These are phyloP conservation scores for Cornus controversa DNA, from an alignment of 148 eudicot species.

Conservation along the genomic window DNA sequence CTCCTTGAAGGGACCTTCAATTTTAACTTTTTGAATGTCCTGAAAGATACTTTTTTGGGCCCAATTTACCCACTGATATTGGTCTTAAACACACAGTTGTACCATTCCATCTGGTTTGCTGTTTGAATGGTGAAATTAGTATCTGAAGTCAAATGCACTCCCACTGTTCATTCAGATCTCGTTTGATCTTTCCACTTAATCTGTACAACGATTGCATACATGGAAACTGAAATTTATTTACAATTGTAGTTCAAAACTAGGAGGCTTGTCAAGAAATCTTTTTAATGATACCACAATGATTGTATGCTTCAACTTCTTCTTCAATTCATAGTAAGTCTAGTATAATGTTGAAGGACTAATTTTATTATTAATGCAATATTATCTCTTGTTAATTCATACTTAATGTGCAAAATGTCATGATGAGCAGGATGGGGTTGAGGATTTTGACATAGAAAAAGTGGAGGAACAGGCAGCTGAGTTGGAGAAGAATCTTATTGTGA, in stretches of 20 bases:
- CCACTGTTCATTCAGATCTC: too few relatives aligned
- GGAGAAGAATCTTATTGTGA: slow-evolving; percentile 53
- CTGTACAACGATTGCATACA: neutral
- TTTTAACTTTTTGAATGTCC: too few relatives aligned
- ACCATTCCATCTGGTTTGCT: too few relatives aligned
- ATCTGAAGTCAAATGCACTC: too few relatives aligned
- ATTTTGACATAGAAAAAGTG: slow-evolving; percentile 34
- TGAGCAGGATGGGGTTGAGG: slow-evolving; percentile 36
- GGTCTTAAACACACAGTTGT: too few relatives aligned
- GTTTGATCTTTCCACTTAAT: too few relatives aligned
- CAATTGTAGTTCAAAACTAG: too few relatives aligned
- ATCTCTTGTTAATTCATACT: neutral
- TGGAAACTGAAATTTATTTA: neutral
- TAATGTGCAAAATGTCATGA: neutral
- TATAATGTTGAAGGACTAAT: neutral
- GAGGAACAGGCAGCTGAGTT: slow-evolving; percentile 52
- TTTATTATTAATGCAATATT: neutral
- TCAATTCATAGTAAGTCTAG: neutral
- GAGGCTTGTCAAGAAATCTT: neutral
- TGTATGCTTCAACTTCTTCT: neutral
- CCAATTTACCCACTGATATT: too few relatives aligned
- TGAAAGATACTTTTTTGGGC: too few relatives aligned
- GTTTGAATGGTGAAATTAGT: too few relatives aligned
- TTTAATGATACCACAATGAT: neutral
- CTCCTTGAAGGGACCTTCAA: too few relatives aligned